Conservation (phyloP, 352 stramenopile genomes). For the Thalassiosira ordinaria region DNA sequence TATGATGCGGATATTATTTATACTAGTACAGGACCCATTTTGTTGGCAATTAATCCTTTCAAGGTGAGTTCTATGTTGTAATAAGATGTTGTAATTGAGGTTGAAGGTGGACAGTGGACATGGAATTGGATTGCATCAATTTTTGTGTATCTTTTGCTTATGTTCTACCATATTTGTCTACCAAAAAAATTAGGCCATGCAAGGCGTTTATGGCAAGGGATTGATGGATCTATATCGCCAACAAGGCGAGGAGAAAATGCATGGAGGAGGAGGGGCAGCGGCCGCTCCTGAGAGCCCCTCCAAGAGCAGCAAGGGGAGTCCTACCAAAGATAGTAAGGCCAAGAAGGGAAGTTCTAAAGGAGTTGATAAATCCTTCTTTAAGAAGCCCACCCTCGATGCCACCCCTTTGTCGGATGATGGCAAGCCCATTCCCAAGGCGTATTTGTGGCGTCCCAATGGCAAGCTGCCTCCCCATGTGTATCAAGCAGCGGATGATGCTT, state of each 20-base stretch:
- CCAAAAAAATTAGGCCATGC: slow-evolving; percentile 55
- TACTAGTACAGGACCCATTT: slow-evolving; percentile 83
- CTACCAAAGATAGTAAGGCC: not conserved
- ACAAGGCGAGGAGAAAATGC: slow-evolving; percentile 40
- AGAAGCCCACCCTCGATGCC: no score
- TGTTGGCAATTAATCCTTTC: slow-evolving; percentile 82
- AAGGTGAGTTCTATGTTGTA: slow-evolving; percentile 43
- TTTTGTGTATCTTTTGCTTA: not conserved
- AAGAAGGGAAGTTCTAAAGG: no score
- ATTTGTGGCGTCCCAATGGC: slow-evolving; percentile 43
- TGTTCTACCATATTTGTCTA: no score
- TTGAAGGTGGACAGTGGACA: not conserved
- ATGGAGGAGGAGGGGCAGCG: not conserved
- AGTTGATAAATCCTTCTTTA: no score
- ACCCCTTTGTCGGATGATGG: slow-evolving; percentile 43
- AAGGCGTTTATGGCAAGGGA: slow-evolving; percentile 61
- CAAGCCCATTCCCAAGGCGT: slow-evolving; percentile 30
- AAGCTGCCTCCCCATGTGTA: slow-evolving; percentile 81
- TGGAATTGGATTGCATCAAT: not conserved
- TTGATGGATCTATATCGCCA: slow-evolving; percentile 60
- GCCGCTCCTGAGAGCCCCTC: not conserved
- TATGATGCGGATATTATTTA: slow-evolving; percentile 80
- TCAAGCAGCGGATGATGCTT: slow-evolving; percentile 84
- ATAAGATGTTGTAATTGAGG: no score
- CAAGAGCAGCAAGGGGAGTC: not conserved